Base-by-base conservation (phyloP, 371 early-diverging fungal genomes). In the Mucor velutinosus region DNA sequence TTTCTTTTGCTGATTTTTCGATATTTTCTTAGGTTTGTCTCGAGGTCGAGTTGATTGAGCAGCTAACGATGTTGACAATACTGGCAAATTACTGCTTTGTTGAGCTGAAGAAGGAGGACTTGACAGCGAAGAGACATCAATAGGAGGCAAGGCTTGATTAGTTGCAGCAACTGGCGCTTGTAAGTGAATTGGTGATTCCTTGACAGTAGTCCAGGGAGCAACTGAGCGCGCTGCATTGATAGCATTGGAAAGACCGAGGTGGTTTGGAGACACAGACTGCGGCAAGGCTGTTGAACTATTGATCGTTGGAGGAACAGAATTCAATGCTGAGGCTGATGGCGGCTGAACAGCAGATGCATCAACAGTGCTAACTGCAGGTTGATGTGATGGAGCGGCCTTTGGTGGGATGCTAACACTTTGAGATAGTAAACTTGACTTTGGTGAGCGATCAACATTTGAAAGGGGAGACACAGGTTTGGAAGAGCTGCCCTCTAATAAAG, bases 1-100 rank as follows among this genome's bases (percentile, higher is more conserved):
- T 19, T 57, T 57, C 57, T 57, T 57, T 33, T 57, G 15, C 33
- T 57, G 57, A 5, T 27, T 51, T 51, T 37, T 64, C 15, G 39
- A 37, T 17, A 27, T 10, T 15, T 53, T 53, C 15, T 53, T 53
- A 15, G 25, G 25, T 0, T 53, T 53, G 4, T 41, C 41, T 17
- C 5, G 17, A 41, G 21, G 27, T 27, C 1, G 27, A 15, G 27
- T 23, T 12, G 14, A 25, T 53, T 53, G 47, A 21, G 11, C 11
- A 21, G 19, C 10, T 21, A 10, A 7, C 17, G 53, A 7, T 27
- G 27, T 5, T 21, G 47, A 23, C 19, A 21, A 2, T 23, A 17
- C 41, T 41, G 41, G 41, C 41, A 15, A 27, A 14, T 3, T 15
- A 3, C 6, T 25, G 5, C 15, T 15, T 53, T 23, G 27, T 27